Conservation (phyloP, 495 filamentous ascomycete genomes). For the Podospora pseudoanserina region DNA sequence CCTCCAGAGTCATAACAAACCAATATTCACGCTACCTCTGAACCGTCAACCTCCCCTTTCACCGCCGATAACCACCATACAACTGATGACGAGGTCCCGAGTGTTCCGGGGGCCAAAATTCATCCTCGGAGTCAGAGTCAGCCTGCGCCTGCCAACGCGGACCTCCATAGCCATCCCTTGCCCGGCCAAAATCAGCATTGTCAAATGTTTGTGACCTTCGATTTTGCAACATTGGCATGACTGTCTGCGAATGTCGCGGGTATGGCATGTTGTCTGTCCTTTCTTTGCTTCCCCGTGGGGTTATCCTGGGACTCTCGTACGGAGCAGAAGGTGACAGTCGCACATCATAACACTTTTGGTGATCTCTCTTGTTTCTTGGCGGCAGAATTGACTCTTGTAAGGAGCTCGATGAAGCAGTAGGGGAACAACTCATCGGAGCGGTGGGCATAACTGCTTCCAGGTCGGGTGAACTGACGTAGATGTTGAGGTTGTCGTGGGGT, state of each 20-base stretch:
- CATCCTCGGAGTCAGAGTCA: too few relatives aligned
- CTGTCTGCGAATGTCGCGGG: background rate
- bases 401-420: background rate
- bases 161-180: too few relatives aligned
- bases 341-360: background rate
- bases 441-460: background rate
- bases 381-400: background rate
- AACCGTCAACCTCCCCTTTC: too few relatives aligned
- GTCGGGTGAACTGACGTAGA: background rate
- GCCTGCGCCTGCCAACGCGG: too few relatives aligned
- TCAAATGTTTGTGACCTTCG: background rate
- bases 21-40: too few relatives aligned
- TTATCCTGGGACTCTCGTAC: background rate
- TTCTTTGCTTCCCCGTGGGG: background rate
- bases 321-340: background rate
- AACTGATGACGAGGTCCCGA: too few relatives aligned
- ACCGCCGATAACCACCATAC: too few relatives aligned
- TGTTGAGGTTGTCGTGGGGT: background rate
- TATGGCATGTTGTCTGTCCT: background rate
- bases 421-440: background rate
- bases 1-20: too few relatives aligned
- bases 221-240: background rate
- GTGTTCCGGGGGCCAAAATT: too few relatives aligned
- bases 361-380: background rate
- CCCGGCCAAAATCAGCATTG: background rate